phyloP scores from a whole-genome alignment of 495 filamentous ascomycete species.

The Penicillium crystallinum region DNA sequence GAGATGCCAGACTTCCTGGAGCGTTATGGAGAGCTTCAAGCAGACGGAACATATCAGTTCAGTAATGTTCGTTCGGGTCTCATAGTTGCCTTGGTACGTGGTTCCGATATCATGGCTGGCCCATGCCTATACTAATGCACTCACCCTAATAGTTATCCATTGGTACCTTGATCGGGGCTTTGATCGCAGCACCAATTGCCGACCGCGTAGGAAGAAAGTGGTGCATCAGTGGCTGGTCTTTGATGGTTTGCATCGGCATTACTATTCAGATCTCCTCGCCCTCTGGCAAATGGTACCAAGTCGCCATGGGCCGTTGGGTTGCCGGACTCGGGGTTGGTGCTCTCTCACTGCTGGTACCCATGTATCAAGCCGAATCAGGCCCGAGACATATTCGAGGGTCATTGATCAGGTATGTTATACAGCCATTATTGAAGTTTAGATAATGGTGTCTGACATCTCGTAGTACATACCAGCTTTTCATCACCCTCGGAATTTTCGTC shows the following conservation, averaged over 20 bases:
- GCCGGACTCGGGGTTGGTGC: conserved; percentile 64
- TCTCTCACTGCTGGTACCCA: conserved; percentile 61
- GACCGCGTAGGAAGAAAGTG: conserved; percentile 49
- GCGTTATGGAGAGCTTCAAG: conserved; percentile 30
- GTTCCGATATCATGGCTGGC: neutral
- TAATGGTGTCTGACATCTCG: conserved; percentile 2
- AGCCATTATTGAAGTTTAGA: neutral
- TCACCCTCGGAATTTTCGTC: conserved; percentile 77
- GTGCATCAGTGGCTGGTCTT: conserved; percentile 47
- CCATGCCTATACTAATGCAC: neutral
- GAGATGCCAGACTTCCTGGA: conserved; percentile 47
- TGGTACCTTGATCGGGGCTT: conserved; percentile 62
- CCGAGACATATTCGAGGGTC: conserved; percentile 60
- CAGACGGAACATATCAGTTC: conserved; percentile 29
- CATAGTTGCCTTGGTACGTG: conserved; percentile 40
- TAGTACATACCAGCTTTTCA: conserved; percentile 72
- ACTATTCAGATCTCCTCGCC: conserved; percentile 60
- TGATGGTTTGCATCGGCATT: conserved; percentile 57
- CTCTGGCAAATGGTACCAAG: conserved; percentile 45
- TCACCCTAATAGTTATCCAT: conserved; percentile 42
- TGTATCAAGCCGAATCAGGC: conserved; percentile 67
- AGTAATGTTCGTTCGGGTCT: conserved; percentile 44
- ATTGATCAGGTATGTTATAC: conserved; percentile 45
- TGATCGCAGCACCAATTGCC: conserved; percentile 51
- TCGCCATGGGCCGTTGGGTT: conserved; percentile 48